Evolutionary conservation across 1,139 yeast species (phyloP).

Genomic region (Insectozyma bohioensis): DNA sequence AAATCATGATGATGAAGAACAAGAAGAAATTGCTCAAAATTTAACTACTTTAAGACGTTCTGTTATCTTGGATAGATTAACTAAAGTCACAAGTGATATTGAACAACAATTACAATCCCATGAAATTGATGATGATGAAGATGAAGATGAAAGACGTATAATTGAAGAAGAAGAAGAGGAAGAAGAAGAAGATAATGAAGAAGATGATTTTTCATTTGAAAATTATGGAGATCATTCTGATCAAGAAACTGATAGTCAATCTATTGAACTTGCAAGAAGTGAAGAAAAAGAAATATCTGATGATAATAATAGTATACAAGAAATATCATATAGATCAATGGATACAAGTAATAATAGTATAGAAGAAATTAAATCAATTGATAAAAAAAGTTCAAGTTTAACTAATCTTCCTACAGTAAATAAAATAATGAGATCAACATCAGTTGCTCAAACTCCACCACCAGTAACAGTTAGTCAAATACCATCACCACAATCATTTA

Average conservation of each 20-base stretch:
- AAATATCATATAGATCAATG: no score
- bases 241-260: constrained; percentile 2
- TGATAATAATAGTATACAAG: no score
- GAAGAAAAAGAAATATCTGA: background rate
- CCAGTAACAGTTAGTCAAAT: constrained; percentile 7
- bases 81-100: constrained; percentile 42
- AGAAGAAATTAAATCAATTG: constrained; percentile 4
- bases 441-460: constrained; percentile 4
- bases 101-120: constrained; percentile 36
- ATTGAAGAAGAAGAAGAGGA: constrained; percentile 4
- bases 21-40: constrained; percentile 6
- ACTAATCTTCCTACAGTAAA: no score
- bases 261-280: constrained; percentile 1
- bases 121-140: constrained; percentile 18
- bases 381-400: constrained; percentile 3
- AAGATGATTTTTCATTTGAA: constrained; percentile 17
- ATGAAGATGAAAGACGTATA: constrained; percentile 4
- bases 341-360: no score
- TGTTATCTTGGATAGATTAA: constrained; percentile 38
- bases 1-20: constrained; percentile 11
- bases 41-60: constrained; percentile 31
- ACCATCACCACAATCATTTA: constrained; percentile 4
- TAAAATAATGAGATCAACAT: background rate
- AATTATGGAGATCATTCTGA: constrained; percentile 7
- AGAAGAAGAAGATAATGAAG: constrained; percentile 3